phyloP scores from a whole-genome alignment of 2,329 filamentous ascomycete genomes.

The Colletotrichum agaves region DNA sequence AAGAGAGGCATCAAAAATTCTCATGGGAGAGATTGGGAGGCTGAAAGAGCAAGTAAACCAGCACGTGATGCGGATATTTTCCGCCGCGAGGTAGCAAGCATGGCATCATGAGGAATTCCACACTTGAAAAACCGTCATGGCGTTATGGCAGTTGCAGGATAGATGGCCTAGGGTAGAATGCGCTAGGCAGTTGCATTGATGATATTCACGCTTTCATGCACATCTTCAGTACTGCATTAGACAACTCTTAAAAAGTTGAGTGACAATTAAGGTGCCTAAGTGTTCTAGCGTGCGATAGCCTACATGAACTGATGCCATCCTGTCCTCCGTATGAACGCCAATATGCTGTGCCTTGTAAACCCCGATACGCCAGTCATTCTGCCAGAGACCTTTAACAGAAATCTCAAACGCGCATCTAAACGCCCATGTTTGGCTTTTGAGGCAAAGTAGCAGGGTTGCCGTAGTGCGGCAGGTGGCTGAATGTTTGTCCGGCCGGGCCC shows the following conservation, averaged over 20 bases:
- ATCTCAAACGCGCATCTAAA: constrained; percentile 35
- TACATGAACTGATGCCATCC: constrained; percentile 35
- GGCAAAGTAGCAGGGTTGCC: constrained; percentile 70
- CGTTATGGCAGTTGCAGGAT: constrained; percentile 40
- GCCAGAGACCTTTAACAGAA: constrained; percentile 27
- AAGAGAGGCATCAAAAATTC: constrained; percentile 3
- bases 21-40: constrained; percentile 3
- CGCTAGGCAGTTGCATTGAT: constrained; percentile 37
- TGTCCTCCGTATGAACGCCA: constrained; percentile 35
- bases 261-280: constrained; percentile 37
- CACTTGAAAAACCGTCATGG: constrained; percentile 39
- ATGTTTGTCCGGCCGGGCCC: constrained; percentile 55
- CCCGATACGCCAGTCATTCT: constrained; percentile 35
- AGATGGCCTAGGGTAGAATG: constrained; percentile 37
- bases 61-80: constrained; percentile 30
- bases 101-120: constrained; percentile 37
- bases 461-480: constrained; percentile 65
- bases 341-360: constrained; percentile 33
- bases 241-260: constrained; percentile 19
- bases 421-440: constrained; percentile 64
- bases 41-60: constrained; percentile 22
- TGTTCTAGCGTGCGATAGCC: constrained; percentile 37
- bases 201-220: constrained; percentile 38
- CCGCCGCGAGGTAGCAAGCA: constrained; percentile 37
- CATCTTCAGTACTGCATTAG: neutral